Conservation (phyloP, 352 stramenopile species). For the Elongisporangium anandrum region DNA sequence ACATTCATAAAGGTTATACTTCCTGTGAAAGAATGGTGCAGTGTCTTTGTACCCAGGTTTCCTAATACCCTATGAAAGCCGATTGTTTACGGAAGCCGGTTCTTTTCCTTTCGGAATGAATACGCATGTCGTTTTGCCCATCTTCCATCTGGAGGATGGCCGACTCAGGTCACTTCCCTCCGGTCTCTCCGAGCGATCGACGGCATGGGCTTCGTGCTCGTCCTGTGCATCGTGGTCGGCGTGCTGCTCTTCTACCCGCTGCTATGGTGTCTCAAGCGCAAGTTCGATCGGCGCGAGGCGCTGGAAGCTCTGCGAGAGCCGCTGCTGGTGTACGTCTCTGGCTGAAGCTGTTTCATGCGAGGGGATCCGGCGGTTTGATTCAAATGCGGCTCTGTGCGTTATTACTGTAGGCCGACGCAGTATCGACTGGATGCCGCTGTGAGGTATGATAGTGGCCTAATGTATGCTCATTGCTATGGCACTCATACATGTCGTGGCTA, state of each 20-base stretch:
- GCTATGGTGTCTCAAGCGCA: slow-evolving; percentile 8
- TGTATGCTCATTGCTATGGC: background rate
- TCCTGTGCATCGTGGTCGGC: slow-evolving; percentile 4
- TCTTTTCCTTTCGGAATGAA: background rate
- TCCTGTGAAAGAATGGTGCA: too few relatives aligned
- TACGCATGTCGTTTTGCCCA: background rate
- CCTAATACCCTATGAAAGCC: background rate
- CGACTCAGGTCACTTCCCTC: background rate
- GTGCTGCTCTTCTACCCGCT: slow-evolving; percentile 16
- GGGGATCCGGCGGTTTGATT: background rate
- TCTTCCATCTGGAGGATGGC: background rate
- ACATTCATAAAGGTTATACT: too few relatives aligned
- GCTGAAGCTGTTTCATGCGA: too few relatives aligned
- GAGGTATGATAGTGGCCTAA: background rate
- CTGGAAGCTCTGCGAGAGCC: slow-evolving; percentile 15
- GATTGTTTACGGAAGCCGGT: background rate
- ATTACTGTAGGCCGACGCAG: slow-evolving; percentile 12
- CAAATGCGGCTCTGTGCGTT: background rate
- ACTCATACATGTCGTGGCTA: background rate
- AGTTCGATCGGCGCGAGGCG: slow-evolving; percentile 11
- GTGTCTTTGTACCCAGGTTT: too few relatives aligned
- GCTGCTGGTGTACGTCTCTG: slow-evolving; percentile 18
- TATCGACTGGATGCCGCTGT: slow-evolving; percentile 32
- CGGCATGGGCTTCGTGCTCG: slow-evolving; percentile 1
- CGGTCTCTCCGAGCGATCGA: background rate